These are phyloP conservation scores for Lavandula angustifolia DNA, from an alignment of 257 asterid species.

Conservation along the genomic window DNA sequence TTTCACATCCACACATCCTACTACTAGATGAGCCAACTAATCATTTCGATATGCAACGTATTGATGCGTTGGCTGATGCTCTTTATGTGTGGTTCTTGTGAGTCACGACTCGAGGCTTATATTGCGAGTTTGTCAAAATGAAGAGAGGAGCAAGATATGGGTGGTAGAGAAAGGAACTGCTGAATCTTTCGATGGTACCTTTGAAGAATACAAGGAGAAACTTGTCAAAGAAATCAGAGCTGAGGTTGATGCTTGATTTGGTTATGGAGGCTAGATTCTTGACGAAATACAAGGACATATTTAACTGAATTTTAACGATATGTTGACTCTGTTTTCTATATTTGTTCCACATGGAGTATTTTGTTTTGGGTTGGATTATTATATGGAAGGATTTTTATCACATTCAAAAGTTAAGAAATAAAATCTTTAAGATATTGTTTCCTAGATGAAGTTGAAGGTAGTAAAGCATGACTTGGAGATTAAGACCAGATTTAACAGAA, in stretches of 20 bases:
- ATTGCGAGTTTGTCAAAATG: conserved; percentile 62
- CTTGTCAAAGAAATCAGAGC: conserved; percentile 60
- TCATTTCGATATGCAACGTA: conserved; percentile 80
- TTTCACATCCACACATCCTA: conserved; percentile 67
- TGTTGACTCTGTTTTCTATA: neutral
- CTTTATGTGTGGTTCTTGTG: conserved; percentile 68
- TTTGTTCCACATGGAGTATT: too few relatives aligned
- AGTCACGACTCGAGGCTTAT: conserved; percentile 73
- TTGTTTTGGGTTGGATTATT: too few relatives aligned
- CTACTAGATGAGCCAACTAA: conserved; percentile 71
- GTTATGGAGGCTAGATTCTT: neutral
- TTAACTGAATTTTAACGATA: conserved; percentile 1
- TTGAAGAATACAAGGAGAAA: conserved; percentile 70
- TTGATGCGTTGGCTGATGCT: conserved; percentile 70
- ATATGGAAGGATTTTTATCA: too few relatives aligned
- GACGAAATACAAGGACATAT: conserved; percentile 3
- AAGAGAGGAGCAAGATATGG: conserved; percentile 65
- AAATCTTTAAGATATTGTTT: too few relatives aligned
- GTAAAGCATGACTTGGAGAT: too few relatives aligned
- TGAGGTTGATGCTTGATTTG: conserved; percentile 55
- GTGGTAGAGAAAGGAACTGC: conserved; percentile 67
- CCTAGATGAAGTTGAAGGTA: too few relatives aligned
- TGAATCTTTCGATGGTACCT: conserved; percentile 49
- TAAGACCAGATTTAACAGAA: too few relatives aligned
- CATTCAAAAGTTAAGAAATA: too few relatives aligned